A percentile compares a stretch with the other conserved stretches of the same genome.
Evolutionary conservation across 495 filamentous ascomycete species (phyloP).

Genomic region (Penicillium coprophilum): DNA sequence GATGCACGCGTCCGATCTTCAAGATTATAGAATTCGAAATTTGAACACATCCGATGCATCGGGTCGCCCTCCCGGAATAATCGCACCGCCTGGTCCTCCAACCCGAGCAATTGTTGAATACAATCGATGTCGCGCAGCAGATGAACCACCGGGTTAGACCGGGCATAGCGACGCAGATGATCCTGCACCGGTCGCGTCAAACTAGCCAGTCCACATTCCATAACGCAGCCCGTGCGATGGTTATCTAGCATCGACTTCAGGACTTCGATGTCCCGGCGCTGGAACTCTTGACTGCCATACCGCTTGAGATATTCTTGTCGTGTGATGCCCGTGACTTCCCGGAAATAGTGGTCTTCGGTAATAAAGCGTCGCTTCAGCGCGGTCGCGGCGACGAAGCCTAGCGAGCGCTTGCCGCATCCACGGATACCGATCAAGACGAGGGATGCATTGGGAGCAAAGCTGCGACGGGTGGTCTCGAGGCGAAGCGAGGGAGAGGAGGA

Average conservation of each 20-base stretch:
- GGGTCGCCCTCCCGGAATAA: conserved; percentile 54
- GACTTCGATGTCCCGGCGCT: conserved; percentile 62
- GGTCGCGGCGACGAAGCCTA: conserved; percentile 77
- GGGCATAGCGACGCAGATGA: conserved; percentile 55
- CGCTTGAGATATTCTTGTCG: conserved; percentile 61
- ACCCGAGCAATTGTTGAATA: conserved; percentile 61
- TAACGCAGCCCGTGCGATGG: conserved; percentile 64
- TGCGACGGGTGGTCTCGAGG: conserved; percentile 49
- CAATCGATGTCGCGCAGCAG: conserved; percentile 66
- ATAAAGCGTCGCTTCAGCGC: conserved; percentile 71
- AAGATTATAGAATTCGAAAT: conserved; percentile 79
- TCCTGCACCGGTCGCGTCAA: conserved; percentile 57
- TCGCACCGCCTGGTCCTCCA: conserved; percentile 54
- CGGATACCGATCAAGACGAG: conserved; percentile 76
- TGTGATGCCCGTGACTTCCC: conserved; percentile 64
- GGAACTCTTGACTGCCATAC: conserved; percentile 65
- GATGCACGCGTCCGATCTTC: conserved; percentile 43
- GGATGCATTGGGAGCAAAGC: conserved; percentile 64
- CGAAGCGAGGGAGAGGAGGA: conserved; percentile 23
- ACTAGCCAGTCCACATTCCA: conserved; percentile 67
- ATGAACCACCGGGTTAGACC: conserved; percentile 72
- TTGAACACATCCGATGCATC: conserved; percentile 64
- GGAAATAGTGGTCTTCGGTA: conserved; percentile 74
- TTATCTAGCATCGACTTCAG: conserved; percentile 65
- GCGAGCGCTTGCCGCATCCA: conserved; percentile 73